Base-by-base conservation (phyloP, 345 rosid species). In the Populus alba region DNA sequence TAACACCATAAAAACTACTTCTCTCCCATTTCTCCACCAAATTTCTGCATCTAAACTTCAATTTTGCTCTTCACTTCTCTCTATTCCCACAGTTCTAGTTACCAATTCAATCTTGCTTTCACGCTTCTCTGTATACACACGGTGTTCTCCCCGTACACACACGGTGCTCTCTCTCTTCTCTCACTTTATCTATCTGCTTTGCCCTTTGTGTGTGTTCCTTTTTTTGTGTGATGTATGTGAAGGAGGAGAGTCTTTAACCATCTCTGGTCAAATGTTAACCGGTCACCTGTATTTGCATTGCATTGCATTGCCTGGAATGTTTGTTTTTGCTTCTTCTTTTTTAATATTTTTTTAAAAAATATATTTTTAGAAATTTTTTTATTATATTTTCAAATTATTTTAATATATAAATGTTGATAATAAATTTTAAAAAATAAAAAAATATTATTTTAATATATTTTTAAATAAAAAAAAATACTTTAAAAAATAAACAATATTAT, bases 251-350 rank as follows among this genome's bases (percentile, higher is more conserved):
- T 79, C 79, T 86, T 90, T 85, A 87, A 90, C 91, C 94, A 87
- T 81, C 65, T 83, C 86, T 83, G 84, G 91, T 90, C 93, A 88
- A 90, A 84, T 83, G 84, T 27, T 83, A 66, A 72, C 89, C 90
- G 83, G 92, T 87, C n/a, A 37, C 51, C 13, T 8, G n/a, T 67
- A 81, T 53, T 33, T 33, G 37, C 37, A 33, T 33, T 33, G 37
- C 37, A 33, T 33, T 33, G 37, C 37, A 5, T 33, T 33, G 37
- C 37, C 37, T 33, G 5, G 37, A 33, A 33, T 33, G 37, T 33
- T 33, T 33, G 37, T 33, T 33, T 33, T 33, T 33, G 37, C 37
- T 33, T 33, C 3, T 31, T 3, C 0, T 33, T 33, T 33, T 77
- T 75, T 2, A 4, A 37, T 29, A 29, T 29, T 29, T 29, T 31